Evolutionary conservation across 2,329 filamentous ascomycete species (phyloP), one percentile per base, ranked within the genome.

Genomic region (Lachnellula willkommii): DNA sequence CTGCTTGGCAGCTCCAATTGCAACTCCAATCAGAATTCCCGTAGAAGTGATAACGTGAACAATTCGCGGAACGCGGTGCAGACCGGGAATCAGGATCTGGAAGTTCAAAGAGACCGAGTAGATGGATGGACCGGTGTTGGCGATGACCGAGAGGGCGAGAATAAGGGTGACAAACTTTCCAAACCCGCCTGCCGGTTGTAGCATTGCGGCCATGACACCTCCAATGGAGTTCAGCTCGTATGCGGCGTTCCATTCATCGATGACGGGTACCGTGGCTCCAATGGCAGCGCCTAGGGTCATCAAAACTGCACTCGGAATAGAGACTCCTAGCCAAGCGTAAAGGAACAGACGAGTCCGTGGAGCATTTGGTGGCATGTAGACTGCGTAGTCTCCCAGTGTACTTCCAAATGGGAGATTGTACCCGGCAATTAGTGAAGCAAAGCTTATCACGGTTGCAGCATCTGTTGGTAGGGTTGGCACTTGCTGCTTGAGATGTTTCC

Each of bases 221-320:
- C 82, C 82, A 1, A 82, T 77, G 5, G 77, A 75, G 40, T 77
- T 80, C 46, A 70, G 62, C 3, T 78, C 72, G 64, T 84, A 84
- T 2, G 75, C 80, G 3, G 71, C 73, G n/a, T 73, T 62, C 82
- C 82, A 85, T 26, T 3, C 69, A 0, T 79, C 75, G 2, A 79
- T 73, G 59, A 77, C 81, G 24, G 77, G 73, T 1, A 82, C 74
- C 32, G 82, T 82, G 6, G 81, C 82, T 17, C 78, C 82, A 45
- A 87, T 83, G n/a, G 83, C 83, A 9, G 83, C 80, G 6, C 84
- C 84, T 0, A 87, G 76, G 0, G 75, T 75, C 81, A 87, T 85
- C 50, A 87, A 75, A 0, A 80, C 73, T 39, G 83, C 73, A 0
- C 80, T 81, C 0, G 82, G 81, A 5, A 80, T 61, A 6, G 75